Base-by-base conservation (phyloP, 306 rosid genomes). In the Pterocarpus santalinus region DNA sequence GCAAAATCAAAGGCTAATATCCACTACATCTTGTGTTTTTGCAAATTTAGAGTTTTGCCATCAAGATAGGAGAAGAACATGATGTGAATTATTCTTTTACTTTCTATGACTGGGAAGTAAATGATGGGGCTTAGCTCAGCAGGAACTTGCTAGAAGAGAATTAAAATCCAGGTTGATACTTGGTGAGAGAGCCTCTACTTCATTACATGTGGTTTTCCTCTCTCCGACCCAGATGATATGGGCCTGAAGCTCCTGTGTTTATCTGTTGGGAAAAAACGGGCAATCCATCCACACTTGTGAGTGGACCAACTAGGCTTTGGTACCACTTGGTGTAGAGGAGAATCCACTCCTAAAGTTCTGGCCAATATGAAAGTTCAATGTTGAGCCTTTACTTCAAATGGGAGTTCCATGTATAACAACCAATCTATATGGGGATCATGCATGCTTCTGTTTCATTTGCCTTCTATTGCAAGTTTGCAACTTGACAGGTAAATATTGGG, bases 401-500 rank as follows among this genome's bases (percentile, higher is more conserved):
- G 69, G 44, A 51, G 63, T 65, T 65, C 53, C 32, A 4, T 36
- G 13, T 72, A 44, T 38, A 62, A 39, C 65, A 36, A n/a, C 55
- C 52, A 36, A 46, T 35, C 55, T 52, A 14, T 51, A 62, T 63
- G 56, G 11, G 57, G 57, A 2, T 36, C 35, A 14, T 62, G 17
- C 67, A 8, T 63, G 74, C 79, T 64, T 12, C 15, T 39, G 79
- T 22, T 28, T 52, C 60, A 9, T n/a, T 75, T 75, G 4, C 44
- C 30, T 36, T 47, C 10, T 73, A 30, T 57, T 3, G 4, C 61
- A 55, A 55, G 32, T 55, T 63, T 69, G 46, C 53, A 69, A 43
- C 38, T 22, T 84, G 87, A 5, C 57, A 9, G 22, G 64, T 71
- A 35, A 79, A 65, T 35, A 36, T 61, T 69, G 64, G 62, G 57